Evolutionary conservation across 2,329 filamentous ascomycete genomes (phyloP).

Genomic region (Seiridium cupressi): DNA sequence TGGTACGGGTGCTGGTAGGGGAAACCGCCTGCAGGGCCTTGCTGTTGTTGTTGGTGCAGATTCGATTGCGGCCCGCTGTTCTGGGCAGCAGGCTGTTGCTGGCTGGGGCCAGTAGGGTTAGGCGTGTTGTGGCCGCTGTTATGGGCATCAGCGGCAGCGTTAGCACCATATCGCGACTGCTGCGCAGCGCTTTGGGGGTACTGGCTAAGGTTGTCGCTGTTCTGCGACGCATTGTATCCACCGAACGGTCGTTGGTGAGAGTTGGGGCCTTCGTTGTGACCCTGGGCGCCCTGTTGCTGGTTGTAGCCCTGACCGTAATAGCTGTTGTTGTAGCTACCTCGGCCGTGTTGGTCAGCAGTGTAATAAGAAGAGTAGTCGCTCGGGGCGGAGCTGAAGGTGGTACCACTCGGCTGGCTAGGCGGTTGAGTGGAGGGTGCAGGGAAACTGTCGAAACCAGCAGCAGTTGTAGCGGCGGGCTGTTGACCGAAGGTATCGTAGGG

Average conservation of each 20-base stretch:
- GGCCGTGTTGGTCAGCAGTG: slow-evolving; percentile 69
- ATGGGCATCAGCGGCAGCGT: slow-evolving; percentile 64
- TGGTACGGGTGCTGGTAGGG: slow-evolving; percentile 46
- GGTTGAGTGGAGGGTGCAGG: slow-evolving; percentile 56
- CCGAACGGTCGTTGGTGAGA: slow-evolving; percentile 75
- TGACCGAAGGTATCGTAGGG: slow-evolving; percentile 85
- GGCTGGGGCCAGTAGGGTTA: slow-evolving; percentile 65
- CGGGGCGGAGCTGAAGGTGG: slow-evolving; percentile 70
- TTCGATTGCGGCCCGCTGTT: slow-evolving; percentile 37
- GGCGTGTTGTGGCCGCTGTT: slow-evolving; percentile 90
- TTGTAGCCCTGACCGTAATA: slow-evolving; percentile 63
- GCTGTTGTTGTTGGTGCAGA: slow-evolving; percentile 34
- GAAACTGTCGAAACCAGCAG: slow-evolving; percentile 55
- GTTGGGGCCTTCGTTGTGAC: slow-evolving; percentile 70
- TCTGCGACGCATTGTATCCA: slow-evolving; percentile 68
- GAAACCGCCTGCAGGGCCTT: slow-evolving; percentile 21
- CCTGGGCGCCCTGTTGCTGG: slow-evolving; percentile 51
- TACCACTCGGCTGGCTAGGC: slow-evolving; percentile 57
- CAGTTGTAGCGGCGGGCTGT: slow-evolving; percentile 48
- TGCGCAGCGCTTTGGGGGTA: slow-evolving; percentile 76
- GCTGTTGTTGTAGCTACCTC: slow-evolving; percentile 78
- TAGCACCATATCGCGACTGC: slow-evolving; percentile 58
- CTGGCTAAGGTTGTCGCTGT: slow-evolving; percentile 58
- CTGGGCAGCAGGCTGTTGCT: slow-evolving; percentile 23
- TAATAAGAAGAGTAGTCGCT: slow-evolving; percentile 86